Percentiles rank a stretch among this genome's conserved stretches.
These are phyloP conservation scores for Cystobasidium slooffiae DNA, from an alignment of 1,284 basidiomycete species.

Conservation along the genomic window DNA sequence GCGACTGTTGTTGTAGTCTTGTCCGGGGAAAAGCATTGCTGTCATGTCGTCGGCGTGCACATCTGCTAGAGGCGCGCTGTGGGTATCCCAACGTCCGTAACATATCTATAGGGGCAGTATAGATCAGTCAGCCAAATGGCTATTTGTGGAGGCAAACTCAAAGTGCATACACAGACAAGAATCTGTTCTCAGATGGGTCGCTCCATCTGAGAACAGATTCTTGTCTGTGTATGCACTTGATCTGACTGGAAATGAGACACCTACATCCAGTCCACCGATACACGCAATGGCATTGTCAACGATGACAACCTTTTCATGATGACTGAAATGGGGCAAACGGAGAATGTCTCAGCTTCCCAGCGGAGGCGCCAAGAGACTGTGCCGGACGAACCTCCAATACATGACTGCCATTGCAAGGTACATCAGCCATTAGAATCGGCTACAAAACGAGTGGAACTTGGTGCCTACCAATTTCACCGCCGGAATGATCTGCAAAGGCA, in stretches of 20 bases:
- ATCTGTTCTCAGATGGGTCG: no score
- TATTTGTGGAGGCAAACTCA: no score
- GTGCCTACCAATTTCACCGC: slow-evolving; percentile 25
- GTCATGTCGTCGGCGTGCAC: slow-evolving; percentile 82
- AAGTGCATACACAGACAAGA: no score
- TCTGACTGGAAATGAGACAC: not conserved
- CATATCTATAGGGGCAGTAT: slow-evolving; percentile 69
- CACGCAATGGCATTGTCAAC: slow-evolving; percentile 69
- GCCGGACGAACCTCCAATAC: slow-evolving; percentile 27
- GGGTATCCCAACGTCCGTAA: slow-evolving; percentile 93
- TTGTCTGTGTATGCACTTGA: no score
- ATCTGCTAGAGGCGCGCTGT: slow-evolving; percentile 73
- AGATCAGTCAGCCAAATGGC: slow-evolving; percentile 62
- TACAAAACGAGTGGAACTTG: not conserved
- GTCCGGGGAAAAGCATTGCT: slow-evolving; percentile 84
- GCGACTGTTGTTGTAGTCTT: slow-evolving; percentile 58
- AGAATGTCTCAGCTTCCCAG: not conserved
- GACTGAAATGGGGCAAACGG: slow-evolving; percentile 44
- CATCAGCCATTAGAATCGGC: not conserved
- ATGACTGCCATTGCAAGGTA: not conserved
- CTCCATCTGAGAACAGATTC: no score
- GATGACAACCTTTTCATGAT: slow-evolving; percentile 63
- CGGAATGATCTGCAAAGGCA: slow-evolving; percentile 61
- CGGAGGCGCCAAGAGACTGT: no score
- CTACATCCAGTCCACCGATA: slow-evolving; percentile 50